Percentiles rank a stretch among this genome's conserved stretches.
Conservation (phyloP, 305 asterid genomes). For the Striga hermonthica region DNA sequence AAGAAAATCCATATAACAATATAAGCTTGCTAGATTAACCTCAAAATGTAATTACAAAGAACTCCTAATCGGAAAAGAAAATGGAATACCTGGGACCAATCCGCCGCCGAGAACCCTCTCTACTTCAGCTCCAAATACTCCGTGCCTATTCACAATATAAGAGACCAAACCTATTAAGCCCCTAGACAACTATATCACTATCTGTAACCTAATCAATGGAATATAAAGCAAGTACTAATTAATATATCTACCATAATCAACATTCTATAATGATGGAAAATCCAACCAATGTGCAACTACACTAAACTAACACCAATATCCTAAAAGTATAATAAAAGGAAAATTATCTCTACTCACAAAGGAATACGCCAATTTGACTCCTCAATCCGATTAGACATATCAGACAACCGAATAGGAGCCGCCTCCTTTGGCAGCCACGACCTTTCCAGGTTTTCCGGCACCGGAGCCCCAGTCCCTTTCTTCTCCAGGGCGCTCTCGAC, state of each 20-base stretch:
- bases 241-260: neutral
- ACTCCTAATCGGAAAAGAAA: conserved; percentile 6
- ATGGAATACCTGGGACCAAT: conserved; percentile 74
- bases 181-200: conserved; percentile 7
- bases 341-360: conserved; percentile 45
- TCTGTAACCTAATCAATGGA: neutral
- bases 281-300: no score
- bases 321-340: neutral
- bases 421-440: conserved; percentile 63
- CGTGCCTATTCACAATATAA: conserved; percentile 53
- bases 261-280: neutral
- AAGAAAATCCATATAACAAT: neutral
- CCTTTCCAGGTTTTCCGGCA: conserved; percentile 49
- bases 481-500: conserved; percentile 36
- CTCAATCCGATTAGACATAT: conserved; percentile 54
- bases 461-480: conserved; percentile 51
- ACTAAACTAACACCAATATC: no score
- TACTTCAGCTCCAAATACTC: conserved; percentile 86
- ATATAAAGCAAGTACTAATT: neutral
- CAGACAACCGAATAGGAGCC: conserved; percentile 58
- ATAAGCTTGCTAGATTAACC: conserved; percentile 5
- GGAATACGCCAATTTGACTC: conserved; percentile 69
- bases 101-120: conserved; percentile 98
- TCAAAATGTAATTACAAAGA: conserved; percentile 5
- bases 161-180: conserved; percentile 6